Percentiles rank a stretch among this genome's conserved stretches.
Conservation (phyloP, 257 asterid species). For the Paraleonurus japonicus region DNA sequence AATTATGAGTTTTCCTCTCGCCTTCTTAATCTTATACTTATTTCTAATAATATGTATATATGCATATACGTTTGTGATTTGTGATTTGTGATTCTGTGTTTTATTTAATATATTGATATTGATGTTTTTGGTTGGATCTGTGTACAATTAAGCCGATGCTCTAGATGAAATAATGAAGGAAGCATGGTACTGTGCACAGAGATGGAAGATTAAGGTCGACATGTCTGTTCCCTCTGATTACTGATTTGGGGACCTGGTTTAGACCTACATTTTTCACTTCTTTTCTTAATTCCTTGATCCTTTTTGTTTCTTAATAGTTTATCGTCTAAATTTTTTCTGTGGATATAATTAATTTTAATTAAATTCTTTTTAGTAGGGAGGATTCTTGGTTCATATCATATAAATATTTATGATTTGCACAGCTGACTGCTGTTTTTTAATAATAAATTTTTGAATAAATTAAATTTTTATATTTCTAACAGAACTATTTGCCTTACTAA, state of each 20-base stretch:
- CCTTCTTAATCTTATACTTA: neutral
- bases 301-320: neutral
- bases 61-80: neutral
- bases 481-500: too few species aligned
- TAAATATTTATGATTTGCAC: too few species aligned
- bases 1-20: neutral
- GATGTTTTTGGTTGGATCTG: constrained; percentile 14
- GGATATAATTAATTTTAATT: too few species aligned
- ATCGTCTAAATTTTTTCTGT: too few species aligned
- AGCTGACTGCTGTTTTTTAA: too few species aligned
- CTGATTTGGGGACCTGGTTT: constrained; percentile 53
- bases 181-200: constrained; percentile 50
- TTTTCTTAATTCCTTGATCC: neutral
- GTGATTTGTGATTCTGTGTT: neutral
- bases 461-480: too few species aligned
- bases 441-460: too few species aligned
- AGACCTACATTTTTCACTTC: constrained; percentile 37
- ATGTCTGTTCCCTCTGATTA: constrained; percentile 48
- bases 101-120: neutral
- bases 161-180: constrained; percentile 41
- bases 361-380: too few species aligned
- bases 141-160: constrained; percentile 56
- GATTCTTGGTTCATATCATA: too few species aligned
- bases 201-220: constrained; percentile 36
- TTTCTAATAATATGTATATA: neutral